Conservation (phyloP, 2,329 filamentous ascomycete species). For the Claviceps monticola region DNA sequence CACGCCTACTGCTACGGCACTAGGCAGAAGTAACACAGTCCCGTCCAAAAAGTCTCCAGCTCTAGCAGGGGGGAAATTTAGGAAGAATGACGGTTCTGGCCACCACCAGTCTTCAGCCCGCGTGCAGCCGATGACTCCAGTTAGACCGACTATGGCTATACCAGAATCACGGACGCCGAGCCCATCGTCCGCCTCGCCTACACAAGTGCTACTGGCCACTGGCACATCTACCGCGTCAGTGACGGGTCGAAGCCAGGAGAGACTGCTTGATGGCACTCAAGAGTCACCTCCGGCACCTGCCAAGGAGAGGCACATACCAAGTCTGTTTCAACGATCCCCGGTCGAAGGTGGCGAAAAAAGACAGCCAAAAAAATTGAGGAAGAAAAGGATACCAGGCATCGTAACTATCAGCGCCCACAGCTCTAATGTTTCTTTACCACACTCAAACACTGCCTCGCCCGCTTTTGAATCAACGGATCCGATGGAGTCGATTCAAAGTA, state of each 20-base stretch:
- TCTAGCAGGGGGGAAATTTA: conserved; percentile 53
- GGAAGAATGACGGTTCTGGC: conserved; percentile 21
- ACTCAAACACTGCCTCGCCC: conserved; percentile 32
- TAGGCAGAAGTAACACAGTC: conserved; percentile 71
- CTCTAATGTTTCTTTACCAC: conserved; percentile 60
- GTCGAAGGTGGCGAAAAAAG: conserved; percentile 46
- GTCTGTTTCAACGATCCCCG: conserved; percentile 57
- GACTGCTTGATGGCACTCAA: conserved; percentile 28
- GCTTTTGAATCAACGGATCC: conserved; percentile 31
- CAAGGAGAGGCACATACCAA: conserved; percentile 54
- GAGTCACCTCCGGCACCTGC: conserved; percentile 41
- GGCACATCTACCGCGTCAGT: conserved; percentile 16
- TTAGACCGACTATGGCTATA: conserved; percentile 13
- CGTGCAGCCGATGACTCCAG: conserved; percentile 24
- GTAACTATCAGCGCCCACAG: conserved; percentile 81
- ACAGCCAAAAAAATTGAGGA: conserved; percentile 81
- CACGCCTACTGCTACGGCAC: conserved; percentile 39
- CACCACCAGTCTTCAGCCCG: conserved; percentile 19
- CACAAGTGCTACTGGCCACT: conserved; percentile 14
- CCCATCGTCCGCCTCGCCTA: conserved; percentile 16
- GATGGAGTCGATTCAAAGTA: conserved; percentile 21
- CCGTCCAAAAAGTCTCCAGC: conserved; percentile 80
- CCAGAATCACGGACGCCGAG: conserved; percentile 9
- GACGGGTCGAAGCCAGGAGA: conserved; percentile 35
- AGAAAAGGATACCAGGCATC: conserved; percentile 66